phyloP scores from a whole-genome alignment of 306 rosid genomes.

The Heteromeles arbutifolia region DNA sequence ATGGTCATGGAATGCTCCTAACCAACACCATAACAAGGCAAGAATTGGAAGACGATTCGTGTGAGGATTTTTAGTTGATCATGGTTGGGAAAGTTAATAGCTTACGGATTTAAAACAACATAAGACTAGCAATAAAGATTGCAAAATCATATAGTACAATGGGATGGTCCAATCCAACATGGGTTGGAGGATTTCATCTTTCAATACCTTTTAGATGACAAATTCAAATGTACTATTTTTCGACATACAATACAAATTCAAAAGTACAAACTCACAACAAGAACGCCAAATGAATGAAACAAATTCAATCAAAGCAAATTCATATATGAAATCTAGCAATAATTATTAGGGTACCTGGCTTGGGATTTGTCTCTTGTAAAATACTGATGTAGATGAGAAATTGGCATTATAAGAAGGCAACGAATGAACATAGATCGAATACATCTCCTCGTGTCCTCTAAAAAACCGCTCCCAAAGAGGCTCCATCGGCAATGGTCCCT shows the following conservation, averaged over 20 bases:
- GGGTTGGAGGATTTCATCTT: background rate
- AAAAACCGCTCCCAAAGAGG: slow-evolving; percentile 93
- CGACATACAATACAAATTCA: background rate
- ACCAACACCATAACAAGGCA: background rate
- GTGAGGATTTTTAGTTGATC: background rate
- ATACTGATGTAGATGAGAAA: slow-evolving; percentile 61
- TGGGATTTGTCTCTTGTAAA: slow-evolving; percentile 73
- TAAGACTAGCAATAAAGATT: background rate
- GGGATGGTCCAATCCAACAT: background rate
- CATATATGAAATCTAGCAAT: background rate
- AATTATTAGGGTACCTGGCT: slow-evolving; percentile 62
- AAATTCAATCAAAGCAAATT: background rate
- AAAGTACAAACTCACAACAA: background rate
- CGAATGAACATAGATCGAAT: slow-evolving; percentile 78
- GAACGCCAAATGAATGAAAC: background rate
- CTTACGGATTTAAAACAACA: background rate
- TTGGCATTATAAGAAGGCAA: slow-evolving; percentile 61
- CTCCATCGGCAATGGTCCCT: slow-evolving; percentile 90
- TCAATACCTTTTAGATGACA: background rate
- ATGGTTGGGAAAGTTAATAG: background rate
- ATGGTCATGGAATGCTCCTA: background rate
- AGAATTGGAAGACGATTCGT: background rate
- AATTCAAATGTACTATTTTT: background rate
- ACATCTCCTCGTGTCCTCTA: slow-evolving; percentile 50
- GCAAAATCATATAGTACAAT: background rate